phyloP scores from a whole-genome alignment of 78 protist genomes.

The Mastigamoeba balamuthi region DNA sequence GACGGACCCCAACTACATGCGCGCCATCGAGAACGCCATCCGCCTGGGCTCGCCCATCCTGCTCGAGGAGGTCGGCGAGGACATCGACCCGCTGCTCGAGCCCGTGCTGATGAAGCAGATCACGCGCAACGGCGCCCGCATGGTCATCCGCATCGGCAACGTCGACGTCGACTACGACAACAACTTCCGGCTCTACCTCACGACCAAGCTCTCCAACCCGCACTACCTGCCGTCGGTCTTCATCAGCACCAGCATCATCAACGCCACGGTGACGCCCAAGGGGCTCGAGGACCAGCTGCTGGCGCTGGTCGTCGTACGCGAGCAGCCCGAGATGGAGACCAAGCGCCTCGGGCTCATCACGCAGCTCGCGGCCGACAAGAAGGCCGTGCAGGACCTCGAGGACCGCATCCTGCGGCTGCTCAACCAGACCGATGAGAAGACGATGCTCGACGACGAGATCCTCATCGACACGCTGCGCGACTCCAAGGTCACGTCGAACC shows the following conservation, averaged over 20 bases:
- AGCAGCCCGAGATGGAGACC: conserved; percentile 62
- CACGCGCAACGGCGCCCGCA: conserved; percentile 29
- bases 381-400: conserved; percentile 47
- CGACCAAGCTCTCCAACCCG: conserved; percentile 33
- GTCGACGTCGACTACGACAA: background rate
- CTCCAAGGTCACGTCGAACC: conserved; percentile 13
- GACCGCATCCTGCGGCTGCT: conserved; percentile 55
- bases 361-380: conserved; percentile 20
- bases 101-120: conserved; percentile 27
- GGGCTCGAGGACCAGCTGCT: conserved; percentile 71
- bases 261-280: conserved; percentile 55
- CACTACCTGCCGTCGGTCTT: conserved; percentile 50
- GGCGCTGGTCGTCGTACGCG: conserved; percentile 47
- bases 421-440: conserved; percentile 8
- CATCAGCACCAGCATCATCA: conserved; percentile 56
- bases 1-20: background rate
- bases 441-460: conserved; percentile 27
- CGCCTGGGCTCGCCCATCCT: background rate
- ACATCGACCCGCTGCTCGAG: background rate
- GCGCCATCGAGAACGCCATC: background rate
- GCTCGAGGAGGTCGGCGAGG: background rate
- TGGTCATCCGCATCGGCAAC: background rate
- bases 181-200: background rate
- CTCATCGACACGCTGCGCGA: conserved; percentile 26
- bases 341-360: conserved; percentile 20